Conservation (phyloP, 2,329 filamentous ascomycete genomes). For the Davidsoniella neocaledoniae region DNA sequence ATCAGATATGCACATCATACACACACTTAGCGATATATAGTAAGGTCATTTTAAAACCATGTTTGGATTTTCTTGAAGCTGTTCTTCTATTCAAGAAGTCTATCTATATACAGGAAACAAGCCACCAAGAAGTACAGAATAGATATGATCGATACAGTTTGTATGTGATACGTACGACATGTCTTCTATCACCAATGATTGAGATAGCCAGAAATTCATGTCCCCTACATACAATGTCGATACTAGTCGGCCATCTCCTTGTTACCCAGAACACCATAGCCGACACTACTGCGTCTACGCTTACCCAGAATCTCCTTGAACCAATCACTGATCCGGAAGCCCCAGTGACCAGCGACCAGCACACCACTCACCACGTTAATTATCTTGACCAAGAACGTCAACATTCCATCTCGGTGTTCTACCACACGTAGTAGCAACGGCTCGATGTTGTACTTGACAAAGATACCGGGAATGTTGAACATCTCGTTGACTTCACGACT, state of each 20-base stretch:
- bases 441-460: constrained; percentile 98
- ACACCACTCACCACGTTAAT: constrained; percentile 87
- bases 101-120: neutral
- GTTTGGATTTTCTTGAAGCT: too few species aligned
- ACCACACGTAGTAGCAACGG: constrained; percentile 76
- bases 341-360: constrained; percentile 85
- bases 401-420: constrained; percentile 60
- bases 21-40: too few species aligned
- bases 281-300: constrained; percentile 26
- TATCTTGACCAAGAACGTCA: constrained; percentile 61
- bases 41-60: too few species aligned
- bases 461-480: constrained; percentile 62
- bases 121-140: neutral
- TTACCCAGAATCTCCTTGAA: constrained; percentile 36
- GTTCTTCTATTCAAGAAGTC: neutral
- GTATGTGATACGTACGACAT: neutral
- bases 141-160: neutral
- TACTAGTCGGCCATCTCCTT: constrained; percentile 21
- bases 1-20: neutral
- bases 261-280: constrained; percentile 33
- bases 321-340: constrained; percentile 75
- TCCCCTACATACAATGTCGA: neutral
- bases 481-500: constrained; percentile 52
- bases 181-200: neutral
- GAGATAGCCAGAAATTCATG: neutral